These are phyloP conservation scores for Phytophthora rubi DNA, from an alignment of 352 stramenopile genomes.

Conservation along the genomic window DNA sequence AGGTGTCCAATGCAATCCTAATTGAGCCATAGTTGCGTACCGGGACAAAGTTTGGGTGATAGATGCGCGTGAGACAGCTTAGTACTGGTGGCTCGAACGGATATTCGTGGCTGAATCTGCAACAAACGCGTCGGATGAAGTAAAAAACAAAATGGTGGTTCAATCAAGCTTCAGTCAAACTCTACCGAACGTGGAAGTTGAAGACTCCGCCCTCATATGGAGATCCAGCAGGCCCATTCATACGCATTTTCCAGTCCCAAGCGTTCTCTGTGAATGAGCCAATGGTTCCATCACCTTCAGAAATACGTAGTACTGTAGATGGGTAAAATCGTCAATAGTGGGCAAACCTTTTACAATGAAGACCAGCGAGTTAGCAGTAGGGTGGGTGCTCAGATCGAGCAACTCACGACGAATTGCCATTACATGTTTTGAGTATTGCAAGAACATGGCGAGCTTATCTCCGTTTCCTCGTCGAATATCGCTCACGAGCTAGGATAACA, in stretches of 20 bases:
- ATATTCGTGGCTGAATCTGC: constrained; percentile 62
- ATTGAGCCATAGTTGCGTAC: constrained; percentile 20
- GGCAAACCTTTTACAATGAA: constrained; percentile 52
- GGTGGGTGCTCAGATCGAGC: constrained; percentile 37
- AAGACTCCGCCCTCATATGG: constrained; percentile 61
- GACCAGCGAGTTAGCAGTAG: constrained; percentile 34
- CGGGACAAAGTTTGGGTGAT: constrained; percentile 76
- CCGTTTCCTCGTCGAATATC: constrained; percentile 63
- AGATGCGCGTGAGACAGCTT: constrained; percentile 61
- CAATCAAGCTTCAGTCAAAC: background rate
- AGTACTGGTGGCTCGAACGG: constrained; percentile 59
- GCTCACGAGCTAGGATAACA: constrained; percentile 53
- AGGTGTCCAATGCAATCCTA: background rate
- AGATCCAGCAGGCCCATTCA: constrained; percentile 42
- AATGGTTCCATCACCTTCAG: too few relatives aligned
- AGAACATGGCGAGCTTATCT: constrained; percentile 64
- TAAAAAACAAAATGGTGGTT: background rate
- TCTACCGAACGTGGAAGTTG: constrained; percentile 48
- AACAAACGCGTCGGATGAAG: background rate
- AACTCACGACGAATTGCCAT: constrained; percentile 61
- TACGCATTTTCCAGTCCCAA: constrained; percentile 55
- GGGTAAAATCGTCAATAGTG: too few relatives aligned
- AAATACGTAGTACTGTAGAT: too few relatives aligned
- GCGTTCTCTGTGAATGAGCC: constrained; percentile 39
- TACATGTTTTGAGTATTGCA: constrained; percentile 71